phyloP scores from a whole-genome alignment of 805 yeast genomes.

The Cyberlindnera galapagoensis region DNA sequence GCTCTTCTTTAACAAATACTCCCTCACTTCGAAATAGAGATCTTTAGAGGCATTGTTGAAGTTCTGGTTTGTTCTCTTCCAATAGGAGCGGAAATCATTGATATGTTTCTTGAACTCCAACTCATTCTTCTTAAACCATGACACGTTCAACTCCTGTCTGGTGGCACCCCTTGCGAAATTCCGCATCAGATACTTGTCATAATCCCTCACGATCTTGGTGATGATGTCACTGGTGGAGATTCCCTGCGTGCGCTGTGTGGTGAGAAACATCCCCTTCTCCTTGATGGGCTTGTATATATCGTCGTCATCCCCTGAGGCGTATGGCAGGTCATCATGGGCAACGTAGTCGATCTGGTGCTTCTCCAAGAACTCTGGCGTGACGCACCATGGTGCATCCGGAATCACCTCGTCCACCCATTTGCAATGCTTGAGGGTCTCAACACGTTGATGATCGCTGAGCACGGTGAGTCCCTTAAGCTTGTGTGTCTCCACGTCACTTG shows the following conservation, averaged over 20 bases:
- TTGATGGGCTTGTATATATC: conserved; percentile 93
- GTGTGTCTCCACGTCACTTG: conserved; percentile 87
- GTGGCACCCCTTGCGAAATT: conserved; percentile 98
- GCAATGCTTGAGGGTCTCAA: conserved; percentile 89
- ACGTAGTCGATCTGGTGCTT: conserved; percentile 88
- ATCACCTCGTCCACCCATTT: conserved; percentile 97
- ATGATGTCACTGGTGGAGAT: conserved; percentile 93
- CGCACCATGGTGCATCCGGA: conserved; percentile 93
- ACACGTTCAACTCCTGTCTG: conserved; percentile 90
- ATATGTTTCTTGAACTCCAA: conserved; percentile 89
- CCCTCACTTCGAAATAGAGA: conserved; percentile 78
- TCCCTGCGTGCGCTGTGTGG: conserved; percentile 96
- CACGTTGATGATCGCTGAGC: conserved; percentile 77
- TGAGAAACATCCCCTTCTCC: conserved; percentile 81
- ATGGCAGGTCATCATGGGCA: conserved; percentile 96
- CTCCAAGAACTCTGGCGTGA: conserved; percentile 71
- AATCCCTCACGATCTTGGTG: conserved; percentile 90
- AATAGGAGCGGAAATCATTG: conserved; percentile 77
- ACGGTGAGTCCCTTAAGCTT: conserved; percentile 91
- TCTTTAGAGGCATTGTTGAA: conserved; percentile 73
- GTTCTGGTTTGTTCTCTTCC: conserved; percentile 67
- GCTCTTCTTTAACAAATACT: conserved; percentile 50
- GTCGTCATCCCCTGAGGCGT: conserved; percentile 80
- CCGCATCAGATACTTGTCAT: conserved; percentile 93
- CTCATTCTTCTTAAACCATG: conserved; percentile 97